A percentile compares a stretch with the other conserved stretches of the same genome.
Conservation (phyloP, 495 filamentous ascomycete species). For the Stereocaulon alpinum region DNA sequence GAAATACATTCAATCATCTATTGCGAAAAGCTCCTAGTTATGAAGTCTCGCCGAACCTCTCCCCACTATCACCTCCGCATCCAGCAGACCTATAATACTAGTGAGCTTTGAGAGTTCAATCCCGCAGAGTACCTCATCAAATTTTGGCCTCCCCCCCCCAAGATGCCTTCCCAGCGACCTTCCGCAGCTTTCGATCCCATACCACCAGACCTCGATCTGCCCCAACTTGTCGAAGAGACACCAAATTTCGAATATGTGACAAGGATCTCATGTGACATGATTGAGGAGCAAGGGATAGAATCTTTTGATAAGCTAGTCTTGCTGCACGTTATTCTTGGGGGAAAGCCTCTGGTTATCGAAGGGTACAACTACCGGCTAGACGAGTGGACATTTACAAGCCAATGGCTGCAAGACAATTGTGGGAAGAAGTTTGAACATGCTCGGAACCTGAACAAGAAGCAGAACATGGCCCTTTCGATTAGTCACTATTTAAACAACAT, state of each 20-base stretch:
- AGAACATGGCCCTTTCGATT: slow-evolving; percentile 67
- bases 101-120: neutral
- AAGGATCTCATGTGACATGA: slow-evolving; percentile 62
- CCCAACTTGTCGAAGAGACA: slow-evolving; percentile 58
- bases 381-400: slow-evolving; percentile 62
- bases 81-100: too few relatives aligned
- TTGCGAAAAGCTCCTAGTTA: neutral
- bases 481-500: slow-evolving; percentile 82
- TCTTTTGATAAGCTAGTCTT: slow-evolving; percentile 72
- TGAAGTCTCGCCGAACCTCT: neutral
- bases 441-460: slow-evolving; percentile 58
- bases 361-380: slow-evolving; percentile 62
- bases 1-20: too few relatives aligned
- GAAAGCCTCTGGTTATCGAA: slow-evolving; percentile 79
- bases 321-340: slow-evolving; percentile 68
- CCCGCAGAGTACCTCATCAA: neutral
- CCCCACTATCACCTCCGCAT: neutral
- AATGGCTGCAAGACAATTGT: slow-evolving; percentile 66
- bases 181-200: slow-evolving; percentile 73
- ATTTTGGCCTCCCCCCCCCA: neutral
- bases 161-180: slow-evolving; percentile 61
- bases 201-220: slow-evolving; percentile 68
- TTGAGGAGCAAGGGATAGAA: slow-evolving; percentile 57
- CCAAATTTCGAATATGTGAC: slow-evolving; percentile 76
- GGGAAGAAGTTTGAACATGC: slow-evolving; percentile 63